Percentiles rank a stretch among this genome's conserved stretches.
Conservation (phyloP, 2,329 filamentous ascomycete genomes). For the Dryadomyces quercus-mongolicae region DNA sequence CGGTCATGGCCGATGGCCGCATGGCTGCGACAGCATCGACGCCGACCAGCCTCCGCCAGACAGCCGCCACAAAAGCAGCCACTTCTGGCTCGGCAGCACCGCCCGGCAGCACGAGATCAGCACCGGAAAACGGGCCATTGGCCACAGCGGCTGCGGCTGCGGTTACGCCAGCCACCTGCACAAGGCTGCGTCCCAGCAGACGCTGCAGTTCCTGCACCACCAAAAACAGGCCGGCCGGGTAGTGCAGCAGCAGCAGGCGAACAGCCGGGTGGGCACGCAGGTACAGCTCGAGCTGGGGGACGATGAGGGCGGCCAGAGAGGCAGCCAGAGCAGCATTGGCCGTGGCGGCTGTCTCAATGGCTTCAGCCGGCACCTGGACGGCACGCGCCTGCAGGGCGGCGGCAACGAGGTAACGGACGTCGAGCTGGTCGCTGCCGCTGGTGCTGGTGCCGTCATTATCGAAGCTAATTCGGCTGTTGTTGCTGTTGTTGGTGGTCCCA, state of each 20-base stretch:
- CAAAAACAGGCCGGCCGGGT: slow-evolving; percentile 41
- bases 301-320: slow-evolving; percentile 40
- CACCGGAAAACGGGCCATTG: slow-evolving; percentile 29
- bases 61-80: slow-evolving; percentile 36
- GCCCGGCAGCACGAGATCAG: slow-evolving; percentile 45
- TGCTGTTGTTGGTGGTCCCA: slow-evolving; percentile 19
- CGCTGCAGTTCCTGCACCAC: slow-evolving; percentile 46
- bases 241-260: slow-evolving; percentile 47
- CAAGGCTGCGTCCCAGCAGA: slow-evolving; percentile 40
- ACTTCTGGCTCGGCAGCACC: slow-evolving; percentile 42
- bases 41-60: slow-evolving; percentile 37
- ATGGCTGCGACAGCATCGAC: slow-evolving; percentile 18
- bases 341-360: neutral
- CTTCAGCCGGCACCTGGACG: slow-evolving; percentile 31
- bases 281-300: slow-evolving; percentile 50
- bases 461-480: slow-evolving; percentile 18
- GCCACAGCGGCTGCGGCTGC: slow-evolving; percentile 5
- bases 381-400: slow-evolving; percentile 48
- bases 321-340: neutral
- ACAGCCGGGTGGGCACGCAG: slow-evolving; percentile 38
- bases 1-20: neutral
- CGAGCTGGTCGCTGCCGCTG: slow-evolving; percentile 42
- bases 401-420: slow-evolving; percentile 47
- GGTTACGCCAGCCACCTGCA: slow-evolving; percentile 45
- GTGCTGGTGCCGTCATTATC: slow-evolving; percentile 25